Percentiles rank a stretch among this genome's conserved stretches.
These are phyloP conservation scores for Chrysoporthe deuterocubensis DNA, from an alignment of 2,329 filamentous ascomycete genomes.

Conservation along the genomic window DNA sequence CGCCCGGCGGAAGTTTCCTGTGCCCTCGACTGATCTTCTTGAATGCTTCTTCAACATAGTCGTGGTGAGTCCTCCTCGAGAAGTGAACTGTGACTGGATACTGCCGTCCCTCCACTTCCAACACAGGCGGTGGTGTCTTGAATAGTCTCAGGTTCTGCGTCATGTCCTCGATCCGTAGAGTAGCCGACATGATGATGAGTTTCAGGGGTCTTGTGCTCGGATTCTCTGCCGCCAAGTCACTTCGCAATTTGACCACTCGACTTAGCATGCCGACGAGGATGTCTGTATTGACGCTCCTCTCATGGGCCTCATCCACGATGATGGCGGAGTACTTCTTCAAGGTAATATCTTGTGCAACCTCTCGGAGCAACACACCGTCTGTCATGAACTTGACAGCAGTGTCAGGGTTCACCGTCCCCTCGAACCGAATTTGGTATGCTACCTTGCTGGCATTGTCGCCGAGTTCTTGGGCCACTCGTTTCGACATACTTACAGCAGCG, in stretches of 20 bases:
- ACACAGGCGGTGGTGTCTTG: constrained; percentile 74
- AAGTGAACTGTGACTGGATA: constrained; percentile 92
- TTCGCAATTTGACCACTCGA: constrained; percentile 82
- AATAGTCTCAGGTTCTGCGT: constrained; percentile 84
- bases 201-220: constrained; percentile 78
- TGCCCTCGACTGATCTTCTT: constrained; percentile 87
- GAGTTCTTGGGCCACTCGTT: constrained; percentile 84
- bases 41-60: constrained; percentile 91
- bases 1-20: constrained; percentile 84
- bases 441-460: constrained; percentile 77
- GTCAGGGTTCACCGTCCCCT: constrained; percentile 76
- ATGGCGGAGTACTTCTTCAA: constrained; percentile 90
- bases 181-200: constrained; percentile 97
- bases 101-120: constrained; percentile 90
- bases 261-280: constrained; percentile 98
- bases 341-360: constrained; percentile 87
- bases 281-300: constrained; percentile 96
- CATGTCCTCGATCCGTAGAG: constrained; percentile 86
- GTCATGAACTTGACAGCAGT: constrained; percentile 99
- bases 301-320: constrained; percentile 95
- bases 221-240: constrained; percentile 74
- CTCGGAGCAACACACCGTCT: constrained; percentile 90
- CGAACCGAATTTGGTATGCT: constrained; percentile 94
- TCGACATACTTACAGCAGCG: constrained; percentile 95
- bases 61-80: constrained; percentile 76